Evolutionary conservation across 2,329 filamentous ascomycete genomes (phyloP).

Genomic region (Penicillium sp.): DNA sequence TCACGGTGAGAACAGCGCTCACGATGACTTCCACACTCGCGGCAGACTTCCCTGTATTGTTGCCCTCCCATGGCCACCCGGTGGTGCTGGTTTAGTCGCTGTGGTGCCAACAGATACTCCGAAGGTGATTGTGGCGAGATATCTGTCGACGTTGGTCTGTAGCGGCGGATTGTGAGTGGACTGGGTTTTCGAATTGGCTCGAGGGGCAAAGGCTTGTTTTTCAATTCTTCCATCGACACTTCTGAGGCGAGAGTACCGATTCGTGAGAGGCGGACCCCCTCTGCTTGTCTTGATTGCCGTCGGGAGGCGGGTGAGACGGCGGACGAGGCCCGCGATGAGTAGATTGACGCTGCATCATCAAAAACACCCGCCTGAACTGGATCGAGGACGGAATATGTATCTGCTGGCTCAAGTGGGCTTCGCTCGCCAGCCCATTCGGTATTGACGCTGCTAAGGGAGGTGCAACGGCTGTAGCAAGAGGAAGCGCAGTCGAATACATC

Average conservation of each 20-base stretch:
- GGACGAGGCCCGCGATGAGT: constrained; percentile 1
- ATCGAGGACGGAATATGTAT: constrained; percentile 26
- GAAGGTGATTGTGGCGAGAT: not conserved
- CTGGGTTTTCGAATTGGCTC: constrained; percentile 32
- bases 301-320: not conserved
- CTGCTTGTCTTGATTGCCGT: not conserved
- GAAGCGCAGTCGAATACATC: constrained; percentile 29
- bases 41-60: not conserved
- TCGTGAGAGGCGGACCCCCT: constrained; percentile 7
- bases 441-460: constrained; percentile 33
- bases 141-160: constrained; percentile 1
- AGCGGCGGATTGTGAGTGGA: constrained; percentile 27
- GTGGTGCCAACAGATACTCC: not conserved
- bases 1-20: constrained; percentile 4
- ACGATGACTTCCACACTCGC: constrained; percentile 3
- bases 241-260: constrained; percentile 13
- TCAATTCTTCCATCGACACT: constrained; percentile 27
- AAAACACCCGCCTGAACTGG: constrained; percentile 31
- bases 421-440: constrained; percentile 21
- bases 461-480: constrained; percentile 36
- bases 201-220: constrained; percentile 41
- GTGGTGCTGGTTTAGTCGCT: not conserved
- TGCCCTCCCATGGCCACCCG: not conserved
- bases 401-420: constrained; percentile 14
- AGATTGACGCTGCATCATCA: constrained; percentile 25